phyloP scores from a whole-genome alignment of 2,329 filamentous ascomycete genomes.

The Fonsecaea nubica region DNA sequence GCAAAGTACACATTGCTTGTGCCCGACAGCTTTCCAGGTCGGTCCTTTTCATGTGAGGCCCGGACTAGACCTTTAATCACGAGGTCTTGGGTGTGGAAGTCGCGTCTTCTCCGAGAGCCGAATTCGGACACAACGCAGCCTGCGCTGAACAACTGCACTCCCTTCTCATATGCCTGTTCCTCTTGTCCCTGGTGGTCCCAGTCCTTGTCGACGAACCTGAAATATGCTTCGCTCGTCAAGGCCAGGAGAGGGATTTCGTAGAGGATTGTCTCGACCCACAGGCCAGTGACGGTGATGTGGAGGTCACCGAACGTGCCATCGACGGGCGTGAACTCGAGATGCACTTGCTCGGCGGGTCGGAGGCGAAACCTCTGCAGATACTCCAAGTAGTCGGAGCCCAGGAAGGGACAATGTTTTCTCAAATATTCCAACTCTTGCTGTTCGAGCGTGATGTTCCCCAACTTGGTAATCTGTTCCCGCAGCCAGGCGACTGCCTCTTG shows the following conservation, averaged over 20 bases:
- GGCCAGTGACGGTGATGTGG: slow-evolving; percentile 76
- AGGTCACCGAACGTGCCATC: slow-evolving; percentile 73
- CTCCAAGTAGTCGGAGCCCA: slow-evolving; percentile 76
- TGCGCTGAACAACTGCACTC: slow-evolving; percentile 74
- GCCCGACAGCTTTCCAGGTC: slow-evolving; percentile 74
- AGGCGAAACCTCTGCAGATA: slow-evolving; percentile 85
- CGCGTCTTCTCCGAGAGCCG: slow-evolving; percentile 83
- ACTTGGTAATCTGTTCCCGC: slow-evolving; percentile 79
- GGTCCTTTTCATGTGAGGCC: slow-evolving; percentile 73
- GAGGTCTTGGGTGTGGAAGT: slow-evolving; percentile 93
- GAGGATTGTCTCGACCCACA: slow-evolving; percentile 93
- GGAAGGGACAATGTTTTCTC: slow-evolving; percentile 77
- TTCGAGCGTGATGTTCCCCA: slow-evolving; percentile 80
- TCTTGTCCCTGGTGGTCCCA: slow-evolving; percentile 90
- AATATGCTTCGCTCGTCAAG: slow-evolving; percentile 93
- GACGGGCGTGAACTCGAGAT: slow-evolving; percentile 69
- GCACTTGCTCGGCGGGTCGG: slow-evolving; percentile 79
- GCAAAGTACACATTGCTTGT: slow-evolving; percentile 98
- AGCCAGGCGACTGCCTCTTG: slow-evolving; percentile 86
- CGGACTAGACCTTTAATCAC: slow-evolving; percentile 85
- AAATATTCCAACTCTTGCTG: slow-evolving; percentile 82
- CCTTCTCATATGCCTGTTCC: slow-evolving; percentile 83
- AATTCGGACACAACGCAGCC: slow-evolving; percentile 95
- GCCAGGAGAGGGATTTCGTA: slow-evolving; percentile 97
- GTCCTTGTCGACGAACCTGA: slow-evolving; percentile 92